Conservation (phyloP, 2,329 filamentous ascomycete species). For the Botrytis hyacinthi region DNA sequence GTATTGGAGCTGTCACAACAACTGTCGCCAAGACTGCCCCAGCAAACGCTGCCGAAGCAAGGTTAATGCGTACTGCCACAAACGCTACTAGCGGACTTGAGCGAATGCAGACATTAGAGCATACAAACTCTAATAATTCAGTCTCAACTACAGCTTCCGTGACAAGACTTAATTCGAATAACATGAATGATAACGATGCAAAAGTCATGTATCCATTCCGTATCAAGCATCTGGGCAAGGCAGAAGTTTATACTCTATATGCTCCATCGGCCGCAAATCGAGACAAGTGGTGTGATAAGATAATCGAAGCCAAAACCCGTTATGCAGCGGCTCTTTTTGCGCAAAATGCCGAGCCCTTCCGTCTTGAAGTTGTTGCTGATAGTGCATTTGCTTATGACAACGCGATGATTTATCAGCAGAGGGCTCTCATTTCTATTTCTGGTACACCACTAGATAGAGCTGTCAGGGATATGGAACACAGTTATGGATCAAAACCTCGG, state of each 20-base stretch:
- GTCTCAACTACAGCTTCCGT: constrained; percentile 49
- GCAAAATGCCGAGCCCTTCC: constrained; percentile 95
- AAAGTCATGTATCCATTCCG: constrained; percentile 80
- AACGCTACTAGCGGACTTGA: constrained; percentile 38
- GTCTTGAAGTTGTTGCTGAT: constrained; percentile 86
- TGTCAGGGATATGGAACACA: constrained; percentile 81
- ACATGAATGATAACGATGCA: constrained; percentile 46
- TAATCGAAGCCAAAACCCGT: constrained; percentile 90
- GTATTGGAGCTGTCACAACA: constrained; percentile 59
- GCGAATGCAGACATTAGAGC: constrained; percentile 58
- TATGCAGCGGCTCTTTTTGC: constrained; percentile 85
- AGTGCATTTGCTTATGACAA: constrained; percentile 80
- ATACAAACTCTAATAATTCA: constrained; percentile 67
- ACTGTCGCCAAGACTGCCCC: constrained; percentile 57
- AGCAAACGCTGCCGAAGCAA: constrained; percentile 58
- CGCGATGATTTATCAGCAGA: constrained; percentile 49
- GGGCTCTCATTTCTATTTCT: constrained; percentile 72
- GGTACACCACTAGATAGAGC: constrained; percentile 90
- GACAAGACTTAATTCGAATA: constrained; percentile 47
- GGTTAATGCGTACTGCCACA: constrained; percentile 42
- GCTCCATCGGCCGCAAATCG: constrained; percentile 73
- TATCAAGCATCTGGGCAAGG: constrained; percentile 88
- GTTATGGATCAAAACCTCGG: constrained; percentile 67
- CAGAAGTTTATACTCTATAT: constrained; percentile 85
- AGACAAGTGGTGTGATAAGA: constrained; percentile 88